A percentile compares a stretch with the other conserved stretches of the same genome.
phyloP scores from a whole-genome alignment of 148 eudicot species.

The Polygonum maritimum region DNA sequence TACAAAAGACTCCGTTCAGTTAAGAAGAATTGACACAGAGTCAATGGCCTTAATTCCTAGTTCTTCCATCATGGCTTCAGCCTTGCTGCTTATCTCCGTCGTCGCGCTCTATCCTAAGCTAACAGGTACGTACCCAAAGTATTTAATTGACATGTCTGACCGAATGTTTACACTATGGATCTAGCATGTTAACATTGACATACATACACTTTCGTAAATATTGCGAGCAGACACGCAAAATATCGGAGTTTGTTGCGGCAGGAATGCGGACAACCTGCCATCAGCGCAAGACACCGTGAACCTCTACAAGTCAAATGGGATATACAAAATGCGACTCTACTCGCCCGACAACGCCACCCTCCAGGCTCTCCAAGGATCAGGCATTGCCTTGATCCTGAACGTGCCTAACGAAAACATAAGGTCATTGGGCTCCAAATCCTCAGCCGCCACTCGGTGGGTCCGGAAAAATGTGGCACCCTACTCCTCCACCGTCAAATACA shows the following conservation, averaged over 20 bases:
- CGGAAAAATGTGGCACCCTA: conserved; percentile 21
- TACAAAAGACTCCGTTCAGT: too few species aligned
- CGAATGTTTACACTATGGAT: too few species aligned
- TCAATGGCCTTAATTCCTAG: background rate
- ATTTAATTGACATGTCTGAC: background rate
- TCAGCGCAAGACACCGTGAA: conserved; percentile 21
- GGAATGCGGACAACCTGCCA: conserved; percentile 31
- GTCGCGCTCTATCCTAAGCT: background rate
- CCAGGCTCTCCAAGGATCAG: conserved; percentile 29
- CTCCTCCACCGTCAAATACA: conserved; percentile 14
- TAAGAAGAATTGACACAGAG: background rate
- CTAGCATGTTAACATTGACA: background rate
- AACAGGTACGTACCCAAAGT: background rate
- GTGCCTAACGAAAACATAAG: conserved; percentile 12
- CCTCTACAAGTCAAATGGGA: conserved; percentile 23
- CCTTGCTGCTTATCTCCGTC: background rate
- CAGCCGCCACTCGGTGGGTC: conserved; percentile 23
- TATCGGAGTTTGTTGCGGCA: conserved; percentile 39
- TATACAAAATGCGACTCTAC: conserved; percentile 23
- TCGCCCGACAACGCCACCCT: conserved; percentile 28
- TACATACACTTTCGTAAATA: background rate
- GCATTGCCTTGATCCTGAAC: conserved; percentile 27
- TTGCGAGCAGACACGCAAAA: conserved; percentile 2
- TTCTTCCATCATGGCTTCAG: background rate
- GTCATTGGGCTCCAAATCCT: conserved; percentile 12